Conservation (phyloP, 345 rosid genomes). For the Boechera divaricarpa region DNA sequence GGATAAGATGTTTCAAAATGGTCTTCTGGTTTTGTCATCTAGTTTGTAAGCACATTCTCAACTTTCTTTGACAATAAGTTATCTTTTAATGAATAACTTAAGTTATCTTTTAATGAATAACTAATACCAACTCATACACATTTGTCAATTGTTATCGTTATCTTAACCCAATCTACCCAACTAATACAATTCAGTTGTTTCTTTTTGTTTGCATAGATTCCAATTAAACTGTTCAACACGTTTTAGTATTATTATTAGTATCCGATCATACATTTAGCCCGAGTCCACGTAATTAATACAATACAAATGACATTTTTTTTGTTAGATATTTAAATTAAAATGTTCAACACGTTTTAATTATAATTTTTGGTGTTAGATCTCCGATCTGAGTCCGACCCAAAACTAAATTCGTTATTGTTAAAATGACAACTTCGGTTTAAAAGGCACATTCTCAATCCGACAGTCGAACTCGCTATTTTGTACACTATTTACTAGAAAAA, state of each 20-base stretch:
- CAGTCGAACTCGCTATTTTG: no score
- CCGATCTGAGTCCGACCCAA: no score
- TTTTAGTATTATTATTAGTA: not conserved
- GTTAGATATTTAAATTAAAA: no score
- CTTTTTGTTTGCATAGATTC: not conserved
- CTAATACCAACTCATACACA: constrained; percentile 12
- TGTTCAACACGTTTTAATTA: no score
- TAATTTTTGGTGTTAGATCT: not conserved
- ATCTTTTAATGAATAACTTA: constrained; percentile 3
- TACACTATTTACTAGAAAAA: no score
- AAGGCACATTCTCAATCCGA: no score
- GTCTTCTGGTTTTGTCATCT: constrained; percentile 35
- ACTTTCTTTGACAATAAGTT: constrained; percentile 21
- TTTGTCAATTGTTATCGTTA: constrained; percentile 20
- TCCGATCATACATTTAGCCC: not conserved
- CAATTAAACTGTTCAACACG: not conserved
- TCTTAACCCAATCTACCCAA: constrained; percentile 30
- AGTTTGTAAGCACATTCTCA: constrained; percentile 31
- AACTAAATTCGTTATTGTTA: no score
- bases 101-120: constrained; percentile 2
- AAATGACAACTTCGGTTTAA: no score
- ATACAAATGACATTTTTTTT: no score
- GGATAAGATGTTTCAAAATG: constrained; percentile 24
- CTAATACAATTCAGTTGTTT: not conserved
- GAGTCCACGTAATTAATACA: no score